Percentiles rank a stretch among this genome's conserved stretches.
Evolutionary conservation across 306 rosid genomes (phyloP).

Genomic region (Dicorynia guianensis): DNA sequence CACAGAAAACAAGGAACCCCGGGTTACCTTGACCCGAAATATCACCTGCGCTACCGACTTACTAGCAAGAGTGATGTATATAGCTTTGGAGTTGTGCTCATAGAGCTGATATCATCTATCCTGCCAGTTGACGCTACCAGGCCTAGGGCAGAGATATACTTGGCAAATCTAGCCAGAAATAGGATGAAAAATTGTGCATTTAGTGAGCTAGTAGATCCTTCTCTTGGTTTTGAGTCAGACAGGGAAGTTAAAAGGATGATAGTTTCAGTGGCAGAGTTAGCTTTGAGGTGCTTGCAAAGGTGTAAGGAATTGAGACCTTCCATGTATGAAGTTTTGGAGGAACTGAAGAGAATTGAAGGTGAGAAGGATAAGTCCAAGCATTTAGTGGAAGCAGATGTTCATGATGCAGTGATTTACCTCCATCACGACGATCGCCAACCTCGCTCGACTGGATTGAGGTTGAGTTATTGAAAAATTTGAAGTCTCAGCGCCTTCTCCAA

Average conservation of each 20-base stretch:
- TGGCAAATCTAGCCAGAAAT: constrained; percentile 45
- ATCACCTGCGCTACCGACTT: constrained; percentile 60
- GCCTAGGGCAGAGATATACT: constrained; percentile 49
- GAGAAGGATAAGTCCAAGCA: background rate
- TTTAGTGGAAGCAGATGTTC: background rate
- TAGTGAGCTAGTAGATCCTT: constrained; percentile 52
- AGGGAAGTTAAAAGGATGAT: constrained; percentile 40
- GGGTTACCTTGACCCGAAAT: constrained; percentile 65
- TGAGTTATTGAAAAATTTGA: background rate
- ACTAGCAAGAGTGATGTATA: constrained; percentile 67
- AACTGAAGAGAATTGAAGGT: constrained; percentile 43
- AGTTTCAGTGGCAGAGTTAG: constrained; percentile 55
- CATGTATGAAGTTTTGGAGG: constrained; percentile 55
- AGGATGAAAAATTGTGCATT: constrained; percentile 51
- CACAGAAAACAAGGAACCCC: constrained; percentile 65
- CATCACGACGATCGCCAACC: background rate
- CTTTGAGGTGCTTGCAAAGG: constrained; percentile 59
- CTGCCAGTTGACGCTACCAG: constrained; percentile 55
- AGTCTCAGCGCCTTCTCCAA: constrained; percentile 1
- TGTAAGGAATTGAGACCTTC: constrained; percentile 60
- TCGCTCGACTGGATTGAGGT: background rate
- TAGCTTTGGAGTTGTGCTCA: constrained; percentile 66
- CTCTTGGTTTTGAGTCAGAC: constrained; percentile 50
- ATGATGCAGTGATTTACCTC: background rate
- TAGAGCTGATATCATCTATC: constrained; percentile 60